Base-by-base conservation (phyloP, 495 filamentous ascomycete genomes). In the Tirmania nivea region DNA sequence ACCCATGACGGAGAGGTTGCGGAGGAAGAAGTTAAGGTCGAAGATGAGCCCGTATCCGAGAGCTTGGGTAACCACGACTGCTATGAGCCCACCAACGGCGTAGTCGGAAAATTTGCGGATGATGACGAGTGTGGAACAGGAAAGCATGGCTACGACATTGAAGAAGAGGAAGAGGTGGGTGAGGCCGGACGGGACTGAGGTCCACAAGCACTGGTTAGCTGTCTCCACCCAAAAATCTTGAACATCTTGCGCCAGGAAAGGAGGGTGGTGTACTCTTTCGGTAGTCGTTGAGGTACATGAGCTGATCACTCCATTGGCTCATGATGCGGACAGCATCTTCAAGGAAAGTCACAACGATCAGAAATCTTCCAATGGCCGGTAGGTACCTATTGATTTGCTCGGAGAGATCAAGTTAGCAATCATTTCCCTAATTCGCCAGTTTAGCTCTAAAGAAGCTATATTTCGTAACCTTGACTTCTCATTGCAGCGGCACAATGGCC, bases 1-100 rank as follows among this genome's bases (percentile, higher is more conserved):
- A 59, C 90, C 90, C 71, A 97, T 84, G 60, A 97, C 90, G 57
- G 84, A 92, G 56, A 97, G 73, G 65, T 97, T 97, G 67, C 90
- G 89, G 57, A 97, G 83, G 79, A 97, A 97, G 74, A 97, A 97
- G 75, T 97, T 97, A 61, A 95, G 77, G 69, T 97, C 92, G 69
- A 96, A 97, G 70, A 97, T 95, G 35, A 97, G 78, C 42, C 90
- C 90, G 64, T 97, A 97, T 58, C 90, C 90, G 25, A 97, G 76
- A 34, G 89, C 90, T 70, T 97, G 90, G n/a, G 86, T 85, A 56
- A 97, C 67, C 34, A 97, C 90, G 34, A 97, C 90, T 50, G 70
- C 82, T 57, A 94, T 77, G 55, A 97, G 79, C 57, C 90, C 90
- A 51, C 71, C 77, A 53, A 97, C 92, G 54, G 88, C 90, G 67